phyloP scores from a whole-genome alignment of 2,329 filamentous ascomycete species.

The Beauveria scarabaeidicola region DNA sequence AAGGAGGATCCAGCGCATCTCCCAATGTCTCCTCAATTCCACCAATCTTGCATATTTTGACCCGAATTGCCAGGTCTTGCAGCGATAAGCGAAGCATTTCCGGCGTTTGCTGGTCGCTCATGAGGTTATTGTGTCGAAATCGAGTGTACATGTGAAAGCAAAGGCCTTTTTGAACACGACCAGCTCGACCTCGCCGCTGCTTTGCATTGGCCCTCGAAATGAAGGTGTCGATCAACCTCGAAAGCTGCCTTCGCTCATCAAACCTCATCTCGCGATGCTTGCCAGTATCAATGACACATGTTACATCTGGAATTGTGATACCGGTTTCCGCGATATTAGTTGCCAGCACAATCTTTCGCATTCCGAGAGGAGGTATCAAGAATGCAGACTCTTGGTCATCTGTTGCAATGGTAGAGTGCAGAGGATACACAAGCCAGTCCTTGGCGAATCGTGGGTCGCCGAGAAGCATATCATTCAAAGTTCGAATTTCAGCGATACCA shows the following conservation, averaged over 20 bases:
- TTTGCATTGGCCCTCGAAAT: constrained; percentile 94
- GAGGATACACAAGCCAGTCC: constrained; percentile 77
- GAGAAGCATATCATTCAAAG: constrained; percentile 75
- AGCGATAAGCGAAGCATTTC: constrained; percentile 92
- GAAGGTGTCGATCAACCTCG: constrained; percentile 84
- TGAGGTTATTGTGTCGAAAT: constrained; percentile 72
- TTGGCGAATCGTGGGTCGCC: constrained; percentile 67
- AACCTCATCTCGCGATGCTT: constrained; percentile 98
- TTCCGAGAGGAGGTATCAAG: constrained; percentile 68
- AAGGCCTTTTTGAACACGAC: constrained; percentile 87
- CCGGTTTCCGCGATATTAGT: constrained; percentile 98
- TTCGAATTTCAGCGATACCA: constrained; percentile 85
- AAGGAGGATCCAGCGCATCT: constrained; percentile 83
- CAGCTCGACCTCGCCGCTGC: constrained; percentile 85
- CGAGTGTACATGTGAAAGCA: constrained; percentile 96
- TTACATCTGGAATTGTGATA: constrained; percentile 97
- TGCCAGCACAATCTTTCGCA: constrained; percentile 87
- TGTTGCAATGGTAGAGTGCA: constrained; percentile 91
- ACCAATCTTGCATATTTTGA: constrained; percentile 95
- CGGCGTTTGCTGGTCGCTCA: constrained; percentile 89
- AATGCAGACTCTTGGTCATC: constrained; percentile 96
- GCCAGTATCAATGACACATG: constrained; percentile 90
- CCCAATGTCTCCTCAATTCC: constrained; percentile 84
- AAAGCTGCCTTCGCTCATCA: constrained; percentile 86
- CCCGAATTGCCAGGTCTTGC: constrained; percentile 88